A percentile compares a stretch with the other conserved stretches of the same genome.
Evolutionary conservation across 2,329 filamentous ascomycete species (phyloP).

Genomic region (Delphinella strobiligena): DNA sequence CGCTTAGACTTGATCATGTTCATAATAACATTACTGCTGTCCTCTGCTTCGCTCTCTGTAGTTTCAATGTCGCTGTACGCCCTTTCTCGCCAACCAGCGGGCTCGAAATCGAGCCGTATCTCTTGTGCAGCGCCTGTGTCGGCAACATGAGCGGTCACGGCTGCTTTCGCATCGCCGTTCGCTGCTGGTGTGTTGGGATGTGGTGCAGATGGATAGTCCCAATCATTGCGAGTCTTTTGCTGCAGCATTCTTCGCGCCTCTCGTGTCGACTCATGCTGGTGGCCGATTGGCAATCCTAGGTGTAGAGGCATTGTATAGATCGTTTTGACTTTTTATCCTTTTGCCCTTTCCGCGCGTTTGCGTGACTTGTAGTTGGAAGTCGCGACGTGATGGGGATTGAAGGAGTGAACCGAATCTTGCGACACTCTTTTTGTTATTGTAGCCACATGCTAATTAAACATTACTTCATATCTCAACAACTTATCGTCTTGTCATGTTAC

Average conservation of each 20-base stretch:
- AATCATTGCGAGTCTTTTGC: conserved; percentile 32
- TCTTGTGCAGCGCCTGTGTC: too few relatives aligned
- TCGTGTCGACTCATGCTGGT: conserved; percentile 27
- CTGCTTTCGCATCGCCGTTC: not conserved
- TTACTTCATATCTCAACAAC: too few relatives aligned
- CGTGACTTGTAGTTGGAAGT: not conserved
- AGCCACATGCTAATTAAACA: too few relatives aligned
- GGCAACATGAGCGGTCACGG: conserved; percentile 4
- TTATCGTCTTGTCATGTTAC: too few relatives aligned
- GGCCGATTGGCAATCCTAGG: conserved; percentile 14
- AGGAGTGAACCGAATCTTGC: not conserved
- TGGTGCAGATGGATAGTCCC: conserved; percentile 28
- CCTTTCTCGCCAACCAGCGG: conserved; percentile 13
- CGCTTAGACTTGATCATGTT: too few relatives aligned
- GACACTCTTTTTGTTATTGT: not conserved
- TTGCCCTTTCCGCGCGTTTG: not conserved
- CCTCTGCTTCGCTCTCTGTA: conserved; percentile 13
- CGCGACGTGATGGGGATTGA: not conserved
- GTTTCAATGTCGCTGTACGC: conserved; percentile 2
- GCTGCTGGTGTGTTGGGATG: conserved; percentile 2
- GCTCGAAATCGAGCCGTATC: too few relatives aligned
- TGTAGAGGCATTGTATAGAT: conserved; percentile 19
- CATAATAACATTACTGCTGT: too few relatives aligned
- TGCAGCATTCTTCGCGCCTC: conserved; percentile 29
- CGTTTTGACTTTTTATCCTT: not conserved